These are phyloP conservation scores for Cyberlindnera sargentensis DNA, from an alignment of 805 yeast species.

Conservation along the genomic window DNA sequence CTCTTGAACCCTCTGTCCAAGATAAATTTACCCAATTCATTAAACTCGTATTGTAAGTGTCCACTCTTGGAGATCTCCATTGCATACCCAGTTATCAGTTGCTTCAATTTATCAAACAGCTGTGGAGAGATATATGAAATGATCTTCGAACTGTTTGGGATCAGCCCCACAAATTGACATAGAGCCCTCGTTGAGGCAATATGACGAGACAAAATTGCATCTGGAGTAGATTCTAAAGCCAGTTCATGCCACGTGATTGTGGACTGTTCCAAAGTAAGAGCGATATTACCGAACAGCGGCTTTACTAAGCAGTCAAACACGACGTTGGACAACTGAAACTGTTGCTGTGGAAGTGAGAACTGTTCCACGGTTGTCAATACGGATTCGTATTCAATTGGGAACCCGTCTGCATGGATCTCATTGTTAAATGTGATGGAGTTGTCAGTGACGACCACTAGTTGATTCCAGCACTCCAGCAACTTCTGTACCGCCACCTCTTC, in stretches of 20 bases:
- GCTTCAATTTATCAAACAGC: slow-evolving; percentile 17
- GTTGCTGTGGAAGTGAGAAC: slow-evolving; percentile 3
- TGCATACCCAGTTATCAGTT: slow-evolving; percentile 13
- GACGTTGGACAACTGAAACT: slow-evolving; percentile 11
- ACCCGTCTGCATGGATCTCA: slow-evolving; percentile 16
- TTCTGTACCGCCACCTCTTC: slow-evolving; percentile 3
- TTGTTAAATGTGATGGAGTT: slow-evolving; percentile 11
- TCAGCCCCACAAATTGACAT: slow-evolving; percentile 13
- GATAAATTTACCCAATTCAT: slow-evolving; percentile 14
- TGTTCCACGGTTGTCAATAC: slow-evolving; percentile 8
- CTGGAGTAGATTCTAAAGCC: not conserved
- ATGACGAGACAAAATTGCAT: not conserved
- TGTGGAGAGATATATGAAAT: slow-evolving; percentile 17
- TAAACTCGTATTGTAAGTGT: slow-evolving; percentile 7
- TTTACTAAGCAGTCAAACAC: slow-evolving; percentile 13
- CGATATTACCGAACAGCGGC: slow-evolving; percentile 4
- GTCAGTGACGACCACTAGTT: slow-evolving; percentile 6
- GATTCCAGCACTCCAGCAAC: slow-evolving; percentile 11
- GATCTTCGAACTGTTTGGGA: slow-evolving; percentile 11
- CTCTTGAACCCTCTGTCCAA: slow-evolving; percentile 12
- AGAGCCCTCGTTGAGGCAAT: slow-evolving; percentile 14
- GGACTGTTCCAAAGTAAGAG: slow-evolving; percentile 4
- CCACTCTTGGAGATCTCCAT: slow-evolving; percentile 9
- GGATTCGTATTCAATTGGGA: slow-evolving; percentile 8
- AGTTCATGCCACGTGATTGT: slow-evolving; percentile 1